Evolutionary conservation across 169 alveolate genomes (phyloP).

Genomic region (Toxoplasma gondii): DNA sequence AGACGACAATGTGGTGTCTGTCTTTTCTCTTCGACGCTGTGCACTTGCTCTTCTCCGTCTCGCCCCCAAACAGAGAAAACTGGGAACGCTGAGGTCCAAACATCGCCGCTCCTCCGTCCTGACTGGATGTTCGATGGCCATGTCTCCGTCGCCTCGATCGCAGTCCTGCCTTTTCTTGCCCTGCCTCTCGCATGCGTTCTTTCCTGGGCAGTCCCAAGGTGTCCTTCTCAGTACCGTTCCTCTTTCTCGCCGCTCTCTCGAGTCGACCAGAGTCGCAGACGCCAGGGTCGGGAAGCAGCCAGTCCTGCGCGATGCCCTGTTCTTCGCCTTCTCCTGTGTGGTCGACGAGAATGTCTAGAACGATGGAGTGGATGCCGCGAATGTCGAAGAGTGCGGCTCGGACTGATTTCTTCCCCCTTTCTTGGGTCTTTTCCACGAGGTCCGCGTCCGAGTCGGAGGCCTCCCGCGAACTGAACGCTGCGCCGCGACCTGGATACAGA

Average conservation of each 20-base stretch:
- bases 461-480: no score
- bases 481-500: no score
- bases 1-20: background rate
- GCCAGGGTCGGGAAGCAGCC: background rate
- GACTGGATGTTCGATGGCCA: no score
- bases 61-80: background rate
- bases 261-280: background rate
- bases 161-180: no score
- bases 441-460: background rate
- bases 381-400: background rate
- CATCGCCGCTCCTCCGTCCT: background rate
- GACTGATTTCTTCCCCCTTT: background rate
- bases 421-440: background rate
- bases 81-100: background rate
- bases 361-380: background rate
- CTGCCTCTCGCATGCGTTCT: no score
- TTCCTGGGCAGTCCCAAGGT: no score
- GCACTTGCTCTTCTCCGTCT: background rate
- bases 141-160: no score
- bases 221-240: no score
- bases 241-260: no score
- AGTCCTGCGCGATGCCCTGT: background rate
- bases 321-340: background rate
- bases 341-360: slow-evolving; percentile 15
- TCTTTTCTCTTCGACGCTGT: background rate